Evolutionary conservation across 2,329 filamentous ascomycete species (phyloP).

Genomic region (Fusarium staphyleae): DNA sequence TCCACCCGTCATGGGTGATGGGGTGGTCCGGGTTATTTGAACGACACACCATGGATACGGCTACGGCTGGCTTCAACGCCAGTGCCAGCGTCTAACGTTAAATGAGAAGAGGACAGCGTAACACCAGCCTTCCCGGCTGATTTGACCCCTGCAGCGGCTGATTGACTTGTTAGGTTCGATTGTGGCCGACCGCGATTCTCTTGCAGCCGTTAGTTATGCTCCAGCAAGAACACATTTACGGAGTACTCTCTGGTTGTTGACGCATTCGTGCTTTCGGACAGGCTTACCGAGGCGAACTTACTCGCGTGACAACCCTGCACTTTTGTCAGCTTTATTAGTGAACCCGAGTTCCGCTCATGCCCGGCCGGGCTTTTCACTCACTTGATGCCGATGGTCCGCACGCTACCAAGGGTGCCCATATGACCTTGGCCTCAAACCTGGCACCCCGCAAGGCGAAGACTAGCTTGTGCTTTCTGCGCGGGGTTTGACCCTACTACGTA

Average conservation of each 20-base stretch:
- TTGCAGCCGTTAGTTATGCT: not conserved
- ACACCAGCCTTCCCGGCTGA: slow-evolving; percentile 13
- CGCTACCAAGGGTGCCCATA: slow-evolving; percentile 14
- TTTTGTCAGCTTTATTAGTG: slow-evolving; percentile 1
- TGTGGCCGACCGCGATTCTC: not conserved
- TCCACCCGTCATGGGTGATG: slow-evolving; percentile 31
- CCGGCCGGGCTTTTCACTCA: slow-evolving; percentile 7
- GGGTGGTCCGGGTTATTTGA: slow-evolving; percentile 33
- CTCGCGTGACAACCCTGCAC: slow-evolving; percentile 20
- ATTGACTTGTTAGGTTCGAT: not conserved
- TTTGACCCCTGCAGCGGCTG: slow-evolving; percentile 7
- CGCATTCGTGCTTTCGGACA: slow-evolving; percentile 20
- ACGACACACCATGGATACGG: slow-evolving; percentile 42
- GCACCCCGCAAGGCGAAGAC: slow-evolving; percentile 23
- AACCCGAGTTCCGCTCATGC: not conserved
- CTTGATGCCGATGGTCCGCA: slow-evolving; percentile 20
- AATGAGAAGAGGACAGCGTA: slow-evolving; percentile 12
- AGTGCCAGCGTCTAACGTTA: not conserved
- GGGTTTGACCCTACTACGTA: slow-evolving; percentile 11
- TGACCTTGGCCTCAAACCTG: slow-evolving; percentile 8
- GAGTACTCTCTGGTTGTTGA: not conserved
- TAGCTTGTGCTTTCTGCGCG: slow-evolving; percentile 23
- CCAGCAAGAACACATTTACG: too few relatives aligned
- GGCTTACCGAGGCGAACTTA: slow-evolving; percentile 25
- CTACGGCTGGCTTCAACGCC: slow-evolving; percentile 15